Evolutionary conservation across 331 rosid genomes (phyloP).

Genomic region (Spiraea crenata): DNA sequence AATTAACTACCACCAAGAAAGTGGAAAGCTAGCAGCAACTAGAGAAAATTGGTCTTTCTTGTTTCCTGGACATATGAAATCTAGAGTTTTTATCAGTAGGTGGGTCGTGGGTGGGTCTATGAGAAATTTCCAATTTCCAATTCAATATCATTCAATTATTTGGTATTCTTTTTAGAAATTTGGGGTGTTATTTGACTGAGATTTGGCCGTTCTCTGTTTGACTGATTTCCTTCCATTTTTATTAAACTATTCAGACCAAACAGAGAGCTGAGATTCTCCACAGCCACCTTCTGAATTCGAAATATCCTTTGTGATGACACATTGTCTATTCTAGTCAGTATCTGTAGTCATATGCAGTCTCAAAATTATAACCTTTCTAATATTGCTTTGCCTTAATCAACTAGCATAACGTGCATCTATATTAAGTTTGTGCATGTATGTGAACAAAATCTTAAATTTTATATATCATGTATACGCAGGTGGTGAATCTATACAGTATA

Average conservation of each 20-base stretch:
- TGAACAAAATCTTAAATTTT: background rate
- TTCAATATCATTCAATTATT: background rate
- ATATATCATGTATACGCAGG: background rate
- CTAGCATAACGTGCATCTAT: no score
- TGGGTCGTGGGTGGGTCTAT: constrained; percentile 11
- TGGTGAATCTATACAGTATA: background rate
- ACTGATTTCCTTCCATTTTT: background rate
- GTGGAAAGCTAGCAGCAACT: background rate
- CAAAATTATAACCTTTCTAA: background rate
- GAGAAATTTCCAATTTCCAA: constrained; percentile 3
- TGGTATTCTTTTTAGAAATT: constrained; percentile 17
- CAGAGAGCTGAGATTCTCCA: background rate
- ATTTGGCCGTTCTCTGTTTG: background rate
- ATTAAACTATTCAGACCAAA: constrained; percentile 1
- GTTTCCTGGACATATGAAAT: constrained; percentile 4
- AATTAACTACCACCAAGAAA: background rate
- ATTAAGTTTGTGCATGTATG: no score
- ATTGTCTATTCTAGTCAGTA: background rate
- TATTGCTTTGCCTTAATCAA: no score
- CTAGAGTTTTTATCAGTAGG: background rate
- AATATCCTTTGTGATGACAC: background rate
- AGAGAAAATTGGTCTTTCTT: background rate
- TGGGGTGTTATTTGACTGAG: constrained; percentile 5
- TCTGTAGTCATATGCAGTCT: constrained; percentile 13
- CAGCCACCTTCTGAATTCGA: background rate